Evolutionary conservation across 768 basidiomycete genomes (phyloP).

Genomic region (Hemileccinum rubropunctum): DNA sequence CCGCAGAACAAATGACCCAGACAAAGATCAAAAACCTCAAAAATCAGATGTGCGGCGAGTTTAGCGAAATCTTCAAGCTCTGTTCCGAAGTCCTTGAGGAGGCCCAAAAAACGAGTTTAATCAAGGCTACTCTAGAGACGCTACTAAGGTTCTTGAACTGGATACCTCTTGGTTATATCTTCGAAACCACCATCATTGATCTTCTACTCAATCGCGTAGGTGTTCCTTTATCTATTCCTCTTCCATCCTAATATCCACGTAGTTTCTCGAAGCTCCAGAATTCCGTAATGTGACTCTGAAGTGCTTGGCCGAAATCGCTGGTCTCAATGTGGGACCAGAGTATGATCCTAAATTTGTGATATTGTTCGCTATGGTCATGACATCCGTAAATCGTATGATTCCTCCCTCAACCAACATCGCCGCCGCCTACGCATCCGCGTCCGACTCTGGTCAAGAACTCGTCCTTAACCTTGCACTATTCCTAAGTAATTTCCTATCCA

Average conservation of each 20-base stretch:
- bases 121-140: slow-evolving; percentile 93
- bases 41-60: slow-evolving; percentile 97
- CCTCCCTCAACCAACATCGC: slow-evolving; percentile 94
- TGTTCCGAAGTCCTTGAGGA: slow-evolving; percentile 96
- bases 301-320: slow-evolving; percentile 95
- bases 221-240: slow-evolving; percentile 17
- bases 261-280: slow-evolving; percentile 97
- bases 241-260: slow-evolving; percentile 11
- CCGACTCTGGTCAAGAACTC: slow-evolving; percentile 93
- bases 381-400: slow-evolving; percentile 94
- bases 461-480: slow-evolving; percentile 97
- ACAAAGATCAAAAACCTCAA: slow-evolving; percentile 96
- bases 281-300: slow-evolving; percentile 97
- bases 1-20: slow-evolving; percentile 98
- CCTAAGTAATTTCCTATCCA: slow-evolving; percentile 92
- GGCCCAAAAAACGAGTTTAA: slow-evolving; percentile 92
- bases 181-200: slow-evolving; percentile 97
- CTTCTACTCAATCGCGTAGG: slow-evolving; percentile 85
- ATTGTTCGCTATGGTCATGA: slow-evolving; percentile 98
- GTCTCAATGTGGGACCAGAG: slow-evolving; percentile 90
- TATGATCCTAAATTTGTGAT: slow-evolving; percentile 98
- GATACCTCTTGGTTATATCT: slow-evolving; percentile 99
- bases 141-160: slow-evolving; percentile 95
- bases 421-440: slow-evolving; percentile 83
- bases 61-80: slow-evolving; percentile 96